A percentile compares a stretch with the other conserved stretches of the same genome.
Conservation (phyloP, 2,329 filamentous ascomycete species). For the Tolypocladium cylindrosporum region DNA sequence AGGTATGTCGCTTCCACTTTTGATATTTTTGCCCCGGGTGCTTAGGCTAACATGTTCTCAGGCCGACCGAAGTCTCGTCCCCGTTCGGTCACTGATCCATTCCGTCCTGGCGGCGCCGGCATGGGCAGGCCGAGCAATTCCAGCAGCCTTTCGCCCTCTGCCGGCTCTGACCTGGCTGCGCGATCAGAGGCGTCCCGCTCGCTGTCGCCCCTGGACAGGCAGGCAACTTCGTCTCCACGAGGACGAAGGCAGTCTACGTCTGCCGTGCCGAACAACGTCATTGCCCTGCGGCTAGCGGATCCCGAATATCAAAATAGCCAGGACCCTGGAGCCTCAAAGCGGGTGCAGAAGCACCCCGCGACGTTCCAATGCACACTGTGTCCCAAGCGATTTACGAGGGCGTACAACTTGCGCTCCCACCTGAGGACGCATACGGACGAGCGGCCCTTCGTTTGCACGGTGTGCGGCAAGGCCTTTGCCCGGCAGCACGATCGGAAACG, state of each 20-base stretch:
- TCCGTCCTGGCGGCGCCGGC: slow-evolving; percentile 35
- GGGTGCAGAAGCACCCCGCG: slow-evolving; percentile 94
- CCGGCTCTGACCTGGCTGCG: slow-evolving; percentile 32
- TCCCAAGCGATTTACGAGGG: slow-evolving; percentile 90
- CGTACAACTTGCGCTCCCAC: slow-evolving; percentile 93
- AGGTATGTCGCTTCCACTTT: slow-evolving; percentile 31
- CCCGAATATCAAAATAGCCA: slow-evolving; percentile 67
- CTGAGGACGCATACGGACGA: slow-evolving; percentile 95
- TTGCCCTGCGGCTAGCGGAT: slow-evolving; percentile 86
- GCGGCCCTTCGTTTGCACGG: slow-evolving; percentile 90
- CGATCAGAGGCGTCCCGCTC: slow-evolving; percentile 43
- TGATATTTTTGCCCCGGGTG: slow-evolving; percentile 3
- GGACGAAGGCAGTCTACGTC: slow-evolving; percentile 52
- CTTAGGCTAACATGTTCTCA: slow-evolving; percentile 9
- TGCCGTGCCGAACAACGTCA: slow-evolving; percentile 50
- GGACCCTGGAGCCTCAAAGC: slow-evolving; percentile 54
- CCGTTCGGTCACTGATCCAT: slow-evolving; percentile 51
- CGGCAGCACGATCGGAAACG: slow-evolving; percentile 95
- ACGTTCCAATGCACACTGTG: slow-evolving; percentile 93
- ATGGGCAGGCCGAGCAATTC: slow-evolving; percentile 29
- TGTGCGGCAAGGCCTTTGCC: slow-evolving; percentile 95
- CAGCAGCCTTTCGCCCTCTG: slow-evolving; percentile 39
- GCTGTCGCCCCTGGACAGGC: slow-evolving; percentile 48
- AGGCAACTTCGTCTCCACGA: slow-evolving; percentile 25
- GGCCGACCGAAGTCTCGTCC: slow-evolving; percentile 39